Evolutionary conservation across 345 rosid species (phyloP), one percentile per base, ranked within the genome.

Genomic region (Psidium guajava): DNA sequence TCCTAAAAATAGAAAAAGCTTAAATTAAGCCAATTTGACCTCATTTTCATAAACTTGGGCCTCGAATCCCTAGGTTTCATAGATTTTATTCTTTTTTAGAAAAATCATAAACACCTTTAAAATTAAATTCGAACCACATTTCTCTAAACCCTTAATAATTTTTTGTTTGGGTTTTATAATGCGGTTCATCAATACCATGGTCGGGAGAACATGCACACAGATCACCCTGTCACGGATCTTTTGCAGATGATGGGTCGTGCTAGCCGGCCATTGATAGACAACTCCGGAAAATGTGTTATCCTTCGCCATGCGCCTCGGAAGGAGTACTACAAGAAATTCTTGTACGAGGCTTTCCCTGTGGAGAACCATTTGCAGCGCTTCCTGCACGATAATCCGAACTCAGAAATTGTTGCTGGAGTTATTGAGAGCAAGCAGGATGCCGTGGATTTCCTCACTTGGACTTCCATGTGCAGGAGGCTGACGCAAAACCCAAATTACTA

Each of bases 211-310:
- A 95, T 93, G 42, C 99, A 92, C 89, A 92, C 96, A 1, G 98
- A 95, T 90, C 96, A 95, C 87, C 94, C 96, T 3, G 98, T 94
- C 73, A 86, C 96, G 40, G 99, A 94, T 92, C 93, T 93, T 86
- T 89, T 97, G 85, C 98, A 97, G 95, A 97, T 96, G 98, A 96
- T 93, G 98, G 99, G 98, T 51, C 96, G 91, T 84, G 99, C 98
- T 25, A 93, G 96, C 90, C 92, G 98, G 83, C 98, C 99, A 81
- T 90, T 95, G 50, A 92, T 93, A 24, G 98, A 97, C 87, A 92
- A 93, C 86, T 96, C 98, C 36, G 96, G 95, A 12, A 96, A 95
- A 91, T 95, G 98, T 88, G 96, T 96, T 86, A 95, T 96, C 82
- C 92, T 97, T 12, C 94, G 98, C 84, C 98, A 94, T 13, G 98